Percentiles rank a stretch among this genome's conserved stretches.
Conservation (phyloP, 116 monocot genomes). For the Posidonia oceanica region DNA sequence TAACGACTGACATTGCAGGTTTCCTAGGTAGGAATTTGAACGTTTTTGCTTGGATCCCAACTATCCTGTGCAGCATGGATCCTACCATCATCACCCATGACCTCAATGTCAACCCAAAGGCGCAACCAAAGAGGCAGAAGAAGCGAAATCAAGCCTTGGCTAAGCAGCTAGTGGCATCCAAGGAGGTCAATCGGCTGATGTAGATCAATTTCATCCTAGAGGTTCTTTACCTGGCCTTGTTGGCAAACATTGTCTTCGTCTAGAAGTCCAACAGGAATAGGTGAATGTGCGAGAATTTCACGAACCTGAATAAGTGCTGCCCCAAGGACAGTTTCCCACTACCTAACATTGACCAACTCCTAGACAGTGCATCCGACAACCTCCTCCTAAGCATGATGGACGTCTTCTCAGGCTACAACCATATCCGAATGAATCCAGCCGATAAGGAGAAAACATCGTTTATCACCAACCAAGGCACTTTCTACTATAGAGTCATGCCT, state of each 20-base stretch:
- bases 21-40: no score
- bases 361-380: not conserved
- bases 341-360: not conserved
- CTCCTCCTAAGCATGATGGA: not conserved
- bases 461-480: not conserved
- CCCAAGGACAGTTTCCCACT: not conserved
- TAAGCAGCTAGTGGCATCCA: not conserved
- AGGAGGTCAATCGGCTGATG: not conserved
- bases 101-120: no score
- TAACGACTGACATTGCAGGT: no score
- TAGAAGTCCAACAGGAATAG: not conserved
- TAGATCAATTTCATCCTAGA: not conserved
- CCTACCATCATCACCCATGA: no score
- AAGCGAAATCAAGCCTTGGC: no score
- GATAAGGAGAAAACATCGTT: not conserved
- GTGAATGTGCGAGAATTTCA: not conserved
- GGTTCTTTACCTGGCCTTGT: not conserved
- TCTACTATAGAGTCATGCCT: not conserved
- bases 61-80: no score
- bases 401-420: not conserved
- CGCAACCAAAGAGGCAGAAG: no score
- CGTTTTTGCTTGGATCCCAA: no score
- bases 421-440: not conserved
- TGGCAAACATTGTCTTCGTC: not conserved
- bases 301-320: not conserved